Percentiles rank a stretch among this genome's conserved stretches.
Conservation (phyloP, 2,329 filamentous ascomycete genomes). For the Hymenoscyphus repandus region DNA sequence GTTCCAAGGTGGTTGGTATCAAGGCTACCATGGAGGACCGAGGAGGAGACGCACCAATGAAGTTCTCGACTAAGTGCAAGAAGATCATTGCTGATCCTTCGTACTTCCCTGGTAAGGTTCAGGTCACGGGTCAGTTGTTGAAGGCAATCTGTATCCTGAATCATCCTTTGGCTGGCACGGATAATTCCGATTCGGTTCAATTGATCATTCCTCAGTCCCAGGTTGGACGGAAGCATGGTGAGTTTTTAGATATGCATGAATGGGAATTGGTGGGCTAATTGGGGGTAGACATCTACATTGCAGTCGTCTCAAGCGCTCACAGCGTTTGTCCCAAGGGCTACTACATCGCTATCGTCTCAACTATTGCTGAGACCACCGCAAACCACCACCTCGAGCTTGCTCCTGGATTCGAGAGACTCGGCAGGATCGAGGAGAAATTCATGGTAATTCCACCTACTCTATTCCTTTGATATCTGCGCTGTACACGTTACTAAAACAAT, state of each 20-base stretch:
- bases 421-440: slow-evolving; percentile 94
- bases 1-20: slow-evolving; percentile 84
- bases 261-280: neutral
- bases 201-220: slow-evolving; percentile 98
- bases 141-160: slow-evolving; percentile 97
- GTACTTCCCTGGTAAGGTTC: slow-evolving; percentile 89
- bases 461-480: neutral
- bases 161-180: slow-evolving; percentile 87
- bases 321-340: slow-evolving; percentile 99
- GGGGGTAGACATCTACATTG: slow-evolving; percentile 82
- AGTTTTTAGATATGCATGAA: neutral
- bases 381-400: slow-evolving; percentile 97
- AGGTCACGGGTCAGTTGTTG: slow-evolving; percentile 81
- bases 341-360: slow-evolving; percentile 97
- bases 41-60: slow-evolving; percentile 71
- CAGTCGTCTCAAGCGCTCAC: slow-evolving; percentile 90
- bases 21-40: slow-evolving; percentile 92
- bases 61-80: slow-evolving; percentile 93
- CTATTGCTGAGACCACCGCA: slow-evolving; percentile 83
- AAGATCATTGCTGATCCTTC: slow-evolving; percentile 95
- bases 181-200: slow-evolving; percentile 83
- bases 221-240: slow-evolving; percentile 92
- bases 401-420: slow-evolving; percentile 85
- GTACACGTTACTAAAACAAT: slow-evolving; percentile 9
- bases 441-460: slow-evolving; percentile 53